These are phyloP conservation scores for Neophaeococcomyces aloes DNA, from an alignment of 2,329 filamentous ascomycete species.

Conservation along the genomic window DNA sequence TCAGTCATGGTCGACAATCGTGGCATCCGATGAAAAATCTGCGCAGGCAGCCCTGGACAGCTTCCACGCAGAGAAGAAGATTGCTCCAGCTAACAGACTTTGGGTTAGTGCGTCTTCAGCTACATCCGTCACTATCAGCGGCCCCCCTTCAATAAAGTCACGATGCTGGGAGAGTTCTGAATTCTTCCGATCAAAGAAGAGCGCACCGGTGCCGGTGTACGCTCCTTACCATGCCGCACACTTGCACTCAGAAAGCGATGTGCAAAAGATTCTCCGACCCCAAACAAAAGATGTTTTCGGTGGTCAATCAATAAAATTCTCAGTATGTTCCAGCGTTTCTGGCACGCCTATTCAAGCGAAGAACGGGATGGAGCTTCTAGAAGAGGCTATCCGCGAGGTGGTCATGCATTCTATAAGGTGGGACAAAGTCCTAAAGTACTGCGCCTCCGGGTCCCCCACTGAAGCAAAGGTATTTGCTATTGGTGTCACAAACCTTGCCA, in stretches of 20 bases:
- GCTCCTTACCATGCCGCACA: slow-evolving; percentile 51
- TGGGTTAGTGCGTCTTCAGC: slow-evolving; percentile 51
- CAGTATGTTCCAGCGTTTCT: slow-evolving; percentile 31
- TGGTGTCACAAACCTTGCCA: slow-evolving; percentile 44
- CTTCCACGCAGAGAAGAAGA: slow-evolving; percentile 30
- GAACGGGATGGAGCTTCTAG: slow-evolving; percentile 27
- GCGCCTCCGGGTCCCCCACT: slow-evolving; percentile 16
- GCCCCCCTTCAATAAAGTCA: slow-evolving; percentile 44
- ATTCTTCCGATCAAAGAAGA: slow-evolving; percentile 40
- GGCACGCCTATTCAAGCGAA: slow-evolving; percentile 25
- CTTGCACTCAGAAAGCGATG: slow-evolving; percentile 41
- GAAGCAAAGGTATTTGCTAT: slow-evolving; percentile 37
- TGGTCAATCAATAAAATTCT: slow-evolving; percentile 24
- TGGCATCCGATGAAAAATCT: slow-evolving; percentile 27
- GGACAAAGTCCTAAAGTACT: slow-evolving; percentile 30
- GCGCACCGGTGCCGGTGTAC: slow-evolving; percentile 44
- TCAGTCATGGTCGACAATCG: slow-evolving; percentile 32
- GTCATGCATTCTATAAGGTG: slow-evolving; percentile 31
- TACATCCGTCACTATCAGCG: slow-evolving; percentile 50
- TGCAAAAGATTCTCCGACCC: slow-evolving; percentile 40
- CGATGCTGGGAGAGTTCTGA: slow-evolving; percentile 40
- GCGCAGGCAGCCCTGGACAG: slow-evolving; percentile 20
- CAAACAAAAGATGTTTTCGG: slow-evolving; percentile 25
- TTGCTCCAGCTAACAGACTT: slow-evolving; percentile 41
- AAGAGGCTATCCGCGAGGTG: slow-evolving; percentile 29